Base-by-base conservation (phyloP, 805 yeast genomes). In the Ogataea philodendri region DNA sequence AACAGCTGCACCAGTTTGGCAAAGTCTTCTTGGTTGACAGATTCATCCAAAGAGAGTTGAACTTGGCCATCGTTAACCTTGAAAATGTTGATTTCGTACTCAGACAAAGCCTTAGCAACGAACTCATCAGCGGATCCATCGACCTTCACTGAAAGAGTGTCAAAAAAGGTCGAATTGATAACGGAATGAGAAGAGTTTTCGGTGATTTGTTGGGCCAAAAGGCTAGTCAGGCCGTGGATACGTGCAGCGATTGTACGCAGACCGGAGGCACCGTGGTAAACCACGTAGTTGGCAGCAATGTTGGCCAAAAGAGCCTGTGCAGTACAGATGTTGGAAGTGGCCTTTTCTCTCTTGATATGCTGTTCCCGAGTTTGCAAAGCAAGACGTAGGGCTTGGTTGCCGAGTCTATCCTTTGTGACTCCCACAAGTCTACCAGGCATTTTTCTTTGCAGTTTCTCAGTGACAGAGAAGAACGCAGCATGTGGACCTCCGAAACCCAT, bases 401-500 rank as follows among this genome's bases (percentile, higher is more conserved):
- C 97, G 35, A 89, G 67, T 55, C 97, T 74, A 60, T 90, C 98
- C 59, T 85, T 86, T 24, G 95, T 80, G 25, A 85, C 78, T 56
- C 98, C 98, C 37, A 93, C 89, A 37, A 93, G 75, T 66, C 98
- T 76, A 27, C 98, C 98, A 2, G 98, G 98, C 60, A 93, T 87
- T 63, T 89, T 93, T 58, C 98, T 78, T 57, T 86, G 85, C 50
- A 83, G 71, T 37, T 78, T 72, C 41, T 79, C 76, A n/a, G 77
- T 72, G 25, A 90, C 95, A 7, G 97, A 86, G 52, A 93, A 89
- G 65, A 86, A 93, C 1, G 96, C 98, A 30, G 98, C 97, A 61
- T 93, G 98, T 3, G 98, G 98, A 14, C 98, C 98, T 55, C 98
- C 98, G 58, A 79, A 93, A 5, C 97, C 98, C 68, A 90, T 76